Conservation (phyloP, 1,139 yeast species). For the Pichia sp. region DNA sequence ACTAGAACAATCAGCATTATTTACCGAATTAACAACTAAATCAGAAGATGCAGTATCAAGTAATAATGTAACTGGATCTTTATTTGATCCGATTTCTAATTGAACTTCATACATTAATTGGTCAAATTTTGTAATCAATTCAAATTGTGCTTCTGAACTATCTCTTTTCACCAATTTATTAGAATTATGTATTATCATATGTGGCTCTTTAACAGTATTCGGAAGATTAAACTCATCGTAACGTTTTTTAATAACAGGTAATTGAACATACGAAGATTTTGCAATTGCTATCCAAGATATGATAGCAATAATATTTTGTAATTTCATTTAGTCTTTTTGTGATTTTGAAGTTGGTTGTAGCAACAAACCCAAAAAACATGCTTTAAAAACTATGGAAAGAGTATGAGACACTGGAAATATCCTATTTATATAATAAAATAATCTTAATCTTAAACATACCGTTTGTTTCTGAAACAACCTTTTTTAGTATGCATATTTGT, state of each 20-base stretch:
- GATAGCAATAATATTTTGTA: background rate
- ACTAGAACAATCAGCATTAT: too few relatives aligned
- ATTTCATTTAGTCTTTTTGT: background rate
- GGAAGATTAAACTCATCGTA: background rate
- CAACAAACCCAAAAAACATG: too few relatives aligned
- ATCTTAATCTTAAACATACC: too few relatives aligned
- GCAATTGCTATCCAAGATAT: background rate
- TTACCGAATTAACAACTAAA: slow-evolving; percentile 40
- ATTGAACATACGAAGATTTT: background rate
- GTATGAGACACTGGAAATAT: too few relatives aligned
- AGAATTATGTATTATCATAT: background rate
- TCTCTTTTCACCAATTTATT: slow-evolving; percentile 8
- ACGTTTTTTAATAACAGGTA: slow-evolving; percentile 4
- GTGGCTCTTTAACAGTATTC: background rate
- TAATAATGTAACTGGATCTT: slow-evolving; percentile 42
- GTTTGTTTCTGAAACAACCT: background rate
- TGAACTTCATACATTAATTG: slow-evolving; percentile 35
- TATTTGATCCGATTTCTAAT: slow-evolving; percentile 46
- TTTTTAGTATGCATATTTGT: background rate
- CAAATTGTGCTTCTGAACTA: slow-evolving; percentile 1
- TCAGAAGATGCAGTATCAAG: slow-evolving; percentile 64
- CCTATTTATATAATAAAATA: too few relatives aligned
- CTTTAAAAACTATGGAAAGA: too few relatives aligned
- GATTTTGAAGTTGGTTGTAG: too few relatives aligned
- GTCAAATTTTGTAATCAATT: slow-evolving; percentile 27